Evolutionary conservation across 495 filamentous ascomycete species (phyloP).

Genomic region (Hyaloscypha finlandica): DNA sequence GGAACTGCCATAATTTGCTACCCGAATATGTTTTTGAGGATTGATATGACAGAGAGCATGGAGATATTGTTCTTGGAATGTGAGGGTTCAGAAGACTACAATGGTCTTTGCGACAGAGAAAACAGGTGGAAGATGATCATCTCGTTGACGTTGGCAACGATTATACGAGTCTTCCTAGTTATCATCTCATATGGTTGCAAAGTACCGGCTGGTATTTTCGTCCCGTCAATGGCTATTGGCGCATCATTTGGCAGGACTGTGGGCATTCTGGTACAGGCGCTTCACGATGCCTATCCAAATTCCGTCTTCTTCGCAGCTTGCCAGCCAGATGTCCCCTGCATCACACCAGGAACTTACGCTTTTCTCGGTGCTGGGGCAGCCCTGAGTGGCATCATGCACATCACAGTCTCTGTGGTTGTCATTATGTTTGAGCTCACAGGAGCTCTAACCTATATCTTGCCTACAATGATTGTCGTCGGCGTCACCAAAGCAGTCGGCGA

Average conservation of each 20-base stretch:
- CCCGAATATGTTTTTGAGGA: conserved; percentile 91
- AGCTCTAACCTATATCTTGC: conserved; percentile 91
- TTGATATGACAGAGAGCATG: conserved; percentile 99
- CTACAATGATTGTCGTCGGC: conserved; percentile 98
- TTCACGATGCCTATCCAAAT: conserved; percentile 80
- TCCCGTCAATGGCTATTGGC: conserved; percentile 96
- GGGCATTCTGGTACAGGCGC: conserved; percentile 89
- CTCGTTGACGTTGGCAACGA: conserved; percentile 77
- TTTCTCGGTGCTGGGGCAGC: conserved; percentile 94
- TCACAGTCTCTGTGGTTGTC: conserved; percentile 93
- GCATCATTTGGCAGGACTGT: conserved; percentile 91
- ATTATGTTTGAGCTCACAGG: conserved; percentile 99
- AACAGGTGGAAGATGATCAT: conserved; percentile 79
- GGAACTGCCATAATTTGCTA: conserved; percentile 90
- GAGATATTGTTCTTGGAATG: conserved; percentile 96
- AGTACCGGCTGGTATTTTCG: conserved; percentile 95
- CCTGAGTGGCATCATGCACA: conserved; percentile 97
- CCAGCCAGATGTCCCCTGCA: conserved; percentile 90
- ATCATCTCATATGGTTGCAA: conserved; percentile 99
- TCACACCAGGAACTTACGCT: conserved; percentile 94
- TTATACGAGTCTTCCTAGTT: conserved; percentile 80
- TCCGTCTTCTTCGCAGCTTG: conserved; percentile 86
- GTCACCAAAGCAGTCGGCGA: conserved; percentile 94
- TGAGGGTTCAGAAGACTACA: conserved; percentile 88
- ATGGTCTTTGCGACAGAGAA: conserved; percentile 81